Base-by-base conservation (phyloP, 2,329 filamentous ascomycete species). In the Fusarium floridanum region DNA sequence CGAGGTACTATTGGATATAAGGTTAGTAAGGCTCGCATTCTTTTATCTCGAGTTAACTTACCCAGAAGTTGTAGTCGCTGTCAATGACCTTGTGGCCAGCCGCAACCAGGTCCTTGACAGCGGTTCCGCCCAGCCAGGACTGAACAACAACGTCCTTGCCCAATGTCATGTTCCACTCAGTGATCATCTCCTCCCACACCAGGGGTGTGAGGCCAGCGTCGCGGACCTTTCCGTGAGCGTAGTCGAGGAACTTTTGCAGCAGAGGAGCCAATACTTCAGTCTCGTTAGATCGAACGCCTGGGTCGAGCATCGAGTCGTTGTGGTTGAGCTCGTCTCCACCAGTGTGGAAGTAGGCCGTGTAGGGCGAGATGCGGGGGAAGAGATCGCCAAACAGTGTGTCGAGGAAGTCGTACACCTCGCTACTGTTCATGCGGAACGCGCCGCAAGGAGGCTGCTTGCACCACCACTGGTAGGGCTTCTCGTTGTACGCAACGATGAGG, bases 171-270 rank as follows among this genome's bases (percentile, higher is more conserved):
- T 95, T 93, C 92, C 94, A 97, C 27, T 91, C 87, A 11, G 93
- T 85, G 1, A 94, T 86, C 87, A 97, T 95, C 82, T 97, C 95
- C 82, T 98, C 94, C 95, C 95, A 97, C 1, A 95, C 93, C 24
- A 97, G 85, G 0, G 95, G 94, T 6, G 88, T 89, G 61, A 97
- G 84, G 6, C 92, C 92, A 7, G 88, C 86, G 50, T 87, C 84
- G 55, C 90, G 86, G 45, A 97, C 86, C 55, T 91, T 89, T 34
- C 83, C 86, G 81, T 95, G 93, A 77, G 92, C 91, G 74, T 88
- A 88, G 80, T 94, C 89, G 72, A 97, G 85, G 80, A 97, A 95
- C 67, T 88, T 90, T 81, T 97, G 94, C 80, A 98, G 88, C 24
- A 97, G 87, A 2, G 95, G 94, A 79, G 90, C 88, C 41, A 97